phyloP scores from a whole-genome alignment of 371 early-diverging fungal species.

The Batkoa obscura region DNA sequence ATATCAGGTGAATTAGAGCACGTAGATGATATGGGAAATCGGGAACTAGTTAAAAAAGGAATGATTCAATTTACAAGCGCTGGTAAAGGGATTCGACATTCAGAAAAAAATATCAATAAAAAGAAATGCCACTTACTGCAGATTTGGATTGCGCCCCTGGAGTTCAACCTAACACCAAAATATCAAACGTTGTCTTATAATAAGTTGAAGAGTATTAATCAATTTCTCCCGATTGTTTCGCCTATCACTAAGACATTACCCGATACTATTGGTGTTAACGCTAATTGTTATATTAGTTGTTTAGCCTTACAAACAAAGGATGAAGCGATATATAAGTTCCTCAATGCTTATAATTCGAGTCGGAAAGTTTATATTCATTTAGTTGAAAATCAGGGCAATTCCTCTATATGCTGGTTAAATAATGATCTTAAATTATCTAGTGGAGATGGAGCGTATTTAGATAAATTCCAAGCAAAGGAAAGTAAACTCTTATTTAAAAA shows the following conservation, averaged over 20 bases:
- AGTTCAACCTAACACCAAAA: conserved; percentile 8
- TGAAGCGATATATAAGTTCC: no score
- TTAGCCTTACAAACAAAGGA: no score
- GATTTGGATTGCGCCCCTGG: conserved; percentile 13
- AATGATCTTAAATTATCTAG: neutral
- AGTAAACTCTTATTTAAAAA: no score
- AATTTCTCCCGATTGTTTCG: neutral
- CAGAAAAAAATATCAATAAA: conserved; percentile 12
- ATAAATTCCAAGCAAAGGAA: no score
- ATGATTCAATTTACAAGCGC: conserved; percentile 16
- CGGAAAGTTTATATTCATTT: no score
- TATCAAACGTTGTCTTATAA: conserved; percentile 10
- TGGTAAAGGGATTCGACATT: conserved; percentile 16
- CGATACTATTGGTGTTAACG: no score
- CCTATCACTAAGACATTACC: no score
- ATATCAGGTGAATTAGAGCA: conserved; percentile 11
- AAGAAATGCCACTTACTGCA: conserved; percentile 15
- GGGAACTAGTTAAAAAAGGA: conserved; percentile 13
- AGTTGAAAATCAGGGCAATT: no score
- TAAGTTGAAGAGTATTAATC: conserved; percentile 8
- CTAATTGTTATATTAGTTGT: no score
- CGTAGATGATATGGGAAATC: conserved; percentile 12
- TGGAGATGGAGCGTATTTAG: neutral
- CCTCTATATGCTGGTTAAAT: no score
- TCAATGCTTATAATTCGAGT: no score